Evolutionary conservation across 345 rosid species (phyloP).

Genomic region (Gossypium anomalum): DNA sequence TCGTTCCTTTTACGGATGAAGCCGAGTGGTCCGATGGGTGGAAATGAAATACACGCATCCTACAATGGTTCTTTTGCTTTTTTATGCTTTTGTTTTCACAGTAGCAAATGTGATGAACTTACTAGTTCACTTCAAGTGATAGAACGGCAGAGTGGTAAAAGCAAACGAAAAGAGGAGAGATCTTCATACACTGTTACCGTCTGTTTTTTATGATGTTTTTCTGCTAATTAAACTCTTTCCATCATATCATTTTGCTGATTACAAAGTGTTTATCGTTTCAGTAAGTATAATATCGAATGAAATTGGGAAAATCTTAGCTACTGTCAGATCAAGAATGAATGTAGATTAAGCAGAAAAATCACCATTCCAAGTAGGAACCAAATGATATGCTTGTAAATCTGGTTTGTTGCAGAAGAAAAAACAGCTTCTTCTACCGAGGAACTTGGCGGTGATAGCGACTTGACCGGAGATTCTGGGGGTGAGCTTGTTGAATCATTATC

Average conservation of each 20-base stretch:
- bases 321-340: not conserved
- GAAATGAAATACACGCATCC: constrained; percentile 28
- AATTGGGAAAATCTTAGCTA: not conserved
- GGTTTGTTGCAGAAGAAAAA: constrained; percentile 17
- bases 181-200: not conserved
- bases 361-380: constrained; percentile 22
- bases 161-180: constrained; percentile 1
- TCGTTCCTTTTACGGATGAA: constrained; percentile 39
- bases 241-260: not conserved
- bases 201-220: not conserved
- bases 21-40: constrained; percentile 79
- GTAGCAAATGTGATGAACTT: not conserved
- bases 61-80: not conserved
- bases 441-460: constrained; percentile 22
- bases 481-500: constrained; percentile 12
- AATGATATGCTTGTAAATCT: constrained; percentile 10
- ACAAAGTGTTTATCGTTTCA: not conserved
- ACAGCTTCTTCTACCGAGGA: not conserved
- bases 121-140: not conserved
- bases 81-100: constrained; percentile 8
- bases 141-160: not conserved
- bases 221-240: not conserved
- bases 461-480: constrained; percentile 18
- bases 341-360: constrained; percentile 5
- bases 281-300: not conserved